These are phyloP conservation scores for Xylogone sp. DNA, from an alignment of 2,329 filamentous ascomycete genomes.

Conservation along the genomic window DNA sequence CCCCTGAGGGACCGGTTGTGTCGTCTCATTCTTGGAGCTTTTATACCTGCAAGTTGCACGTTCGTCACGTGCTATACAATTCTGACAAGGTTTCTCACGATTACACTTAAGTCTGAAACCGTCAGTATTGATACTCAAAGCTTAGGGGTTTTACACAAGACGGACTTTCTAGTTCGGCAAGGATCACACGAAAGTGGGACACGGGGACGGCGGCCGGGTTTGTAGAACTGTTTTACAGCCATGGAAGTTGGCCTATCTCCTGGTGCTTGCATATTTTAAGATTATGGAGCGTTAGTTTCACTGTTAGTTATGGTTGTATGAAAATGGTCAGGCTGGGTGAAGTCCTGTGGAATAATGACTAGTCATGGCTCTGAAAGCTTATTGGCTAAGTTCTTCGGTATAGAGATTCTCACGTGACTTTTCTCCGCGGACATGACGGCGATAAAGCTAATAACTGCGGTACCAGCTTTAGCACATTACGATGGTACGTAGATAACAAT, in stretches of 20 bases:
- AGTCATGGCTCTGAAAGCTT: background rate
- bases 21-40: conserved; percentile 10
- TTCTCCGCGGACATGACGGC: background rate
- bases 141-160: background rate
- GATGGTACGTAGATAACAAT: background rate
- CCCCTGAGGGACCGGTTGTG: background rate
- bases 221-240: conserved; percentile 4
- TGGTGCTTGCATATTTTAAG: background rate
- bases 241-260: background rate
- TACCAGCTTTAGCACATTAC: too few relatives aligned
- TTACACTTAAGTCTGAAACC: conserved; percentile 24
- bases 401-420: background rate
- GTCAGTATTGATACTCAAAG: conserved; percentile 4
- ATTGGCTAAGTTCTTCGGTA: background rate
- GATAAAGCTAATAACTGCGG: background rate
- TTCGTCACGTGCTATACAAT: conserved; percentile 20
- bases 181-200: conserved; percentile 15
- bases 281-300: background rate
- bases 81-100: conserved; percentile 26
- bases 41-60: conserved; percentile 19
- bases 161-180: conserved; percentile 18
- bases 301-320: background rate
- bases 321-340: background rate
- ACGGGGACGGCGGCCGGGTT: conserved; percentile 7
- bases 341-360: too few relatives aligned